Base-by-base conservation (phyloP, 2,329 filamentous ascomycete species). In the Purpureocillium takamizusanense region DNA sequence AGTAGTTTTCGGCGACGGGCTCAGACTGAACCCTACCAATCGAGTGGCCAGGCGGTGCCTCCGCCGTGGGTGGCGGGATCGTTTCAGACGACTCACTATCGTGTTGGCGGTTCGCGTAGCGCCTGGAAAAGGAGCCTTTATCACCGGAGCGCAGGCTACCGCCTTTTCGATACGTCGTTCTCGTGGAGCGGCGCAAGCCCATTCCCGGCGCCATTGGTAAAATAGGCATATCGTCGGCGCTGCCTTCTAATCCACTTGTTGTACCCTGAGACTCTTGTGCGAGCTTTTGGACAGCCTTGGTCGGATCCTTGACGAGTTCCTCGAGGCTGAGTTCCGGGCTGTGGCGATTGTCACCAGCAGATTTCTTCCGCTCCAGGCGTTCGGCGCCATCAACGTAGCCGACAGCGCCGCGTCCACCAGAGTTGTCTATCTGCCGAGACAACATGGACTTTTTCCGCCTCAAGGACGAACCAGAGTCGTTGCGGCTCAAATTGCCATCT, bases 391-490 rank as follows among this genome's bases (percentile, higher is more conserved):
- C 88, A 44, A 83, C 72, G 56, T 92, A 94, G 30, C 78, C 80
- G 29, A 77, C 72, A 14, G 63, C 69, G 17, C 65, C 70, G 42
- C 64, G 64, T 1, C 73, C 72, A 8, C 72, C 71, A 4, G 79
- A 77, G 46, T 77, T 84, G 49, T 95, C 85, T 42, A 98, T 85
- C 57, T 97, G 89, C 41, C 83, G 77, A 6, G 90, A 97, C 5
- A 98, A 70, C 86, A 94, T 95, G 0, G 90, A 97, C 62, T 92
- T 95, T 62, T 94, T 95, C 51, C 92, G 77, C 49, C 81, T 74
- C 45, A 97, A 58, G 30, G 83, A 74, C 13, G 62, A 76, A 14
- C 75, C 75, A 56, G 62, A 75, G 61, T 61, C 72, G 60, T 44
- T 78, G 66, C 53, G 76, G 44, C 49, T 70, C 46, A 65, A 42